A percentile compares a stretch with the other conserved stretches of the same genome.
Conservation (phyloP, 352 stramenopile genomes). For the Pythium sukuiense region DNA sequence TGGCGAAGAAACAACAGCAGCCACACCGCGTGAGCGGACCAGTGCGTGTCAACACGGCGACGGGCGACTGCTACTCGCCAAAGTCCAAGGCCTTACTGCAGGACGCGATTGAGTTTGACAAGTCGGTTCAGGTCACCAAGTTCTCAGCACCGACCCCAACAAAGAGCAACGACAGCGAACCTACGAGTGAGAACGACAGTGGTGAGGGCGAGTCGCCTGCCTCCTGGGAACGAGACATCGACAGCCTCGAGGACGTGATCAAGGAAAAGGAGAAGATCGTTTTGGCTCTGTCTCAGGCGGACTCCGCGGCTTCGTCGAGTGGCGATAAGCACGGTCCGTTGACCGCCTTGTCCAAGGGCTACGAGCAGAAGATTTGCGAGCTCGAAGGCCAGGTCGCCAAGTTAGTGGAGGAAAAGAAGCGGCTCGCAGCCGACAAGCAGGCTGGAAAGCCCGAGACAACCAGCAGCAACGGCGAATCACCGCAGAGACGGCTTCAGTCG, state of each 20-base stretch:
- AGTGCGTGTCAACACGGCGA: conserved; percentile 12
- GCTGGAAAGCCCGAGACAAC: conserved; percentile 8
- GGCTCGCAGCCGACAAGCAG: conserved; percentile 24
- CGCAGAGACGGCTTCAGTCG: conserved; percentile 18
- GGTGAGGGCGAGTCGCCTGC: neutral
- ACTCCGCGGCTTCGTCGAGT: neutral
- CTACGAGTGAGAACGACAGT: neutral
- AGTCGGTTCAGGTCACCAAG: conserved; percentile 28
- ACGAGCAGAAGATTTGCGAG: conserved; percentile 42
- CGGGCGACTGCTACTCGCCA: conserved; percentile 19
- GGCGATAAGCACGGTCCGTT: conserved; percentile 29
- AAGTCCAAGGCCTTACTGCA: conserved; percentile 32
- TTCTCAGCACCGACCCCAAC: conserved; percentile 13
- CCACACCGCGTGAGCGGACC: conserved; percentile 1
- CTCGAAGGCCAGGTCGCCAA: conserved; percentile 34
- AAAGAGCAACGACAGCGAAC: conserved; percentile 11
- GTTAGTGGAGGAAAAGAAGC: conserved; percentile 34
- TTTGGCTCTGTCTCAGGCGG: conserved; percentile 19
- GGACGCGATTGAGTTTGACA: conserved; percentile 39
- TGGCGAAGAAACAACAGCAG: conserved; percentile 27
- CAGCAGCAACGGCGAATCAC: neutral
- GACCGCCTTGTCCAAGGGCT: conserved; percentile 34
- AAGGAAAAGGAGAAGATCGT: conserved; percentile 57
- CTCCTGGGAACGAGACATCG: conserved; percentile 28
- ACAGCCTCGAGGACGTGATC: conserved; percentile 46